These are phyloP conservation scores for Aspergillus viridinutans DNA, from an alignment of 2,329 filamentous ascomycete species.

Conservation along the genomic window DNA sequence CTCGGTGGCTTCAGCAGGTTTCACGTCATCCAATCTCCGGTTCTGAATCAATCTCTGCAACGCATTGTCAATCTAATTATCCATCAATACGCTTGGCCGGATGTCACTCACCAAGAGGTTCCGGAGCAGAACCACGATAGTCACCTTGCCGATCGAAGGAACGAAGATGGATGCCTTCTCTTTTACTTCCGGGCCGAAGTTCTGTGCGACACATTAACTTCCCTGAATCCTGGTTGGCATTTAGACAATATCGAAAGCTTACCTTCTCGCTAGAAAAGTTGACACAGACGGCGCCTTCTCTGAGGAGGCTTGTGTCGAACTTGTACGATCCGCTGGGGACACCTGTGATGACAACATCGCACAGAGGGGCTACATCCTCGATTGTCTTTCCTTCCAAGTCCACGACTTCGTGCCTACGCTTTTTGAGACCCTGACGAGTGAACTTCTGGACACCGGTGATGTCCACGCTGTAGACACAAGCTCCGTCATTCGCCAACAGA, in stretches of 20 bases:
- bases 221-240: background rate
- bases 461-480: conserved; percentile 92
- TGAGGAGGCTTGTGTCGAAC: conserved; percentile 75
- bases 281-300: conserved; percentile 94
- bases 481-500: conserved; percentile 91
- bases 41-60: conserved; percentile 42
- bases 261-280: conserved; percentile 93
- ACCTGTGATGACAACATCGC: conserved; percentile 91
- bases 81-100: background rate
- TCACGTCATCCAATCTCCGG: conserved; percentile 35
- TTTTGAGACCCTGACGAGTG: conserved; percentile 79
- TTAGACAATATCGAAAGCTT: conserved; percentile 11
- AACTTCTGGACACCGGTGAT: conserved; percentile 88
- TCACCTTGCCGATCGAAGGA: conserved; percentile 95
- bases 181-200: conserved; percentile 86
- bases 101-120: conserved; percentile 71
- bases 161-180: conserved; percentile 96
- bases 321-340: conserved; percentile 88
- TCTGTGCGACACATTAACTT: conserved; percentile 42
- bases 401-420: conserved; percentile 78
- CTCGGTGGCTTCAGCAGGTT: conserved; percentile 39
- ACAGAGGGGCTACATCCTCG: conserved; percentile 76
- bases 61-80: conserved; percentile 11
- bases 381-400: conserved; percentile 77
- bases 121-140: conserved; percentile 82